phyloP scores from a whole-genome alignment of 768 basidiomycete species.

The Pisolithus orientalis region DNA sequence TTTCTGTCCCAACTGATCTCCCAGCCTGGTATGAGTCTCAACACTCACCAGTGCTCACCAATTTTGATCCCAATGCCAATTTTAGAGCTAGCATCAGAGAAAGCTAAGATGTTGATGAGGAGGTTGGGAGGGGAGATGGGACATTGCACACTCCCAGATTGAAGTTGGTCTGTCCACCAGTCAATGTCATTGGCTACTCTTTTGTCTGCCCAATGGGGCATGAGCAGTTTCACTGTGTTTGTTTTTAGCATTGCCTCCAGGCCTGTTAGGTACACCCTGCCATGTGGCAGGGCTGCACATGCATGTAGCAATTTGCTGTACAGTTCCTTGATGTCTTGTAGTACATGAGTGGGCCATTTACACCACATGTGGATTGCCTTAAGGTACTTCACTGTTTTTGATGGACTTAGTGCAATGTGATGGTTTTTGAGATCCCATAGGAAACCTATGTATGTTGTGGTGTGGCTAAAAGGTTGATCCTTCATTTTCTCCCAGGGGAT shows the following conservation, averaged over 20 bases:
- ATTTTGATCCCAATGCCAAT: constrained; percentile 31
- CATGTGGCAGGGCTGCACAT: constrained; percentile 13
- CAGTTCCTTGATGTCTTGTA: constrained; percentile 1
- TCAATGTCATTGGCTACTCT: constrained; percentile 16
- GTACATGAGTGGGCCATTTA: background rate
- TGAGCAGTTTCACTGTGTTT: constrained; percentile 25
- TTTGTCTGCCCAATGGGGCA: constrained; percentile 11
- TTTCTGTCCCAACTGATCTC: no score
- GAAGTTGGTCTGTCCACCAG: constrained; percentile 26
- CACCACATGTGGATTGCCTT: background rate
- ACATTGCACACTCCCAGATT: background rate
- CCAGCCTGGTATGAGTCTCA: no score
- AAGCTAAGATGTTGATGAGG: constrained; percentile 6
- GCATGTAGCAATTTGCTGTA: constrained; percentile 5
- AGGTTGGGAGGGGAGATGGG: background rate
- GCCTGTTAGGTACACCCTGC: constrained; percentile 33
- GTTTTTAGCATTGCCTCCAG: constrained; percentile 32
- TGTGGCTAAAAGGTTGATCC: constrained; percentile 8
- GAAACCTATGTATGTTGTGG: constrained; percentile 22
- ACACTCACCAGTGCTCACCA: constrained; percentile 25
- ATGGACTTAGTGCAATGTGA: constrained; percentile 21
- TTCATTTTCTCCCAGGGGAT: constrained; percentile 11
- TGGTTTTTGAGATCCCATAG: constrained; percentile 13
- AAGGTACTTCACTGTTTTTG: constrained; percentile 16
- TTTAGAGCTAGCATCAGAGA: constrained; percentile 37